Base-by-base conservation (phyloP, 2,329 filamentous ascomycete genomes). In the Cladosporium halotolerans region DNA sequence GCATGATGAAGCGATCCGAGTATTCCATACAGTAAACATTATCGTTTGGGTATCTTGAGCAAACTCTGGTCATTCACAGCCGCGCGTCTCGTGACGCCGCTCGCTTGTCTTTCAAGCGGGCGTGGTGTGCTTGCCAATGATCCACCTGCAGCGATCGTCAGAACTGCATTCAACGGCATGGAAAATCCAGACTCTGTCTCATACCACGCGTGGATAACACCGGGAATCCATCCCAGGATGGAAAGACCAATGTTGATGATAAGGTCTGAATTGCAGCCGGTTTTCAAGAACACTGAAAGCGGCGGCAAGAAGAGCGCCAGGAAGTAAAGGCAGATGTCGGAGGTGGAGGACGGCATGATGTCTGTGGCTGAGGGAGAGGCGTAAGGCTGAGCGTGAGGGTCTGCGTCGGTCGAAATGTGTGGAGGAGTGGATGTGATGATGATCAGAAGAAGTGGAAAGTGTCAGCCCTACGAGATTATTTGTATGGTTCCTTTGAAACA, bases 301-400 rank as follows among this genome's bases (percentile, higher is more conserved):
- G 90, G 90, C 53, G 90, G 90, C 60, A 96, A 83, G 76, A 96
- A 77, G 78, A 96, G 79, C 78, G 90, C 90, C 75, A 95, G 80
- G 75, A 95, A 44, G 48, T 59, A 59, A 42, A 59, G 57, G 28
- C 55, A 53, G 41, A 59, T 54, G 33, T 59, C 50, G 34, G 45
- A 43, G 43, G 36, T 51, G 19, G 55, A 57, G 14, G 56, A 58
- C 10, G 54, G 53, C 48, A 52, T 56, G 48, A 44, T 50, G 47
- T 40, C 23, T 34, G 38, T 42, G 34, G 46, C 36, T 41, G 10
- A 36, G 4, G 10, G 36, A n/a, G 47, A 18, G 39, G 47, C 47
- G 47, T 51, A 51, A 38, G 48, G 48, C 48, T 43, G 39, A 49
- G 39, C 16, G 36, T 14, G 23, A 43, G 34, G 34, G 34, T 38